phyloP scores from a whole-genome alignment of 805 yeast genomes.

The Kazachstania viticola region DNA sequence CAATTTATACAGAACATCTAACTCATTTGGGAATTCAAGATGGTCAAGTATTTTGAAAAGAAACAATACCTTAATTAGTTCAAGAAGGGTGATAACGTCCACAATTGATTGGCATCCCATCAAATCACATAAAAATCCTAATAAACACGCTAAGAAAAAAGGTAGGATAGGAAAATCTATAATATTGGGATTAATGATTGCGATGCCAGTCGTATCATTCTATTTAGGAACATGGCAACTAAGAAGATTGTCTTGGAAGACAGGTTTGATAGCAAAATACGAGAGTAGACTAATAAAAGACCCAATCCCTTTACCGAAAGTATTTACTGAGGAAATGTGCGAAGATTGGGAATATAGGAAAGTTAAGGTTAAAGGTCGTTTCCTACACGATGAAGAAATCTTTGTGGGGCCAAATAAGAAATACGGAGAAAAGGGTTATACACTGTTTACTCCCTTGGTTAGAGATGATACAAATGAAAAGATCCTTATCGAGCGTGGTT shows the following conservation, averaged over 20 bases:
- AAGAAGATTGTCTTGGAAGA: slow-evolving; percentile 78
- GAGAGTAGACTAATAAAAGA: slow-evolving; percentile 71
- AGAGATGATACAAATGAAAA: slow-evolving; percentile 50
- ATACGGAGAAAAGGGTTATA: slow-evolving; percentile 66
- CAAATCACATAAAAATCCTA: slow-evolving; percentile 32
- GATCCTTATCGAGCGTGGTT: slow-evolving; percentile 79
- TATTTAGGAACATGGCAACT: slow-evolving; percentile 92
- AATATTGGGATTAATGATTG: slow-evolving; percentile 31
- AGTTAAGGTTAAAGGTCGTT: slow-evolving; percentile 66
- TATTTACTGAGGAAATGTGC: slow-evolving; percentile 52
- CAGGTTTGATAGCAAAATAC: slow-evolving; percentile 63
- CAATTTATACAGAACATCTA: too few species aligned
- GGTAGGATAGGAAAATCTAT: slow-evolving; percentile 19
- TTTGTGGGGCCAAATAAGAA: slow-evolving; percentile 82
- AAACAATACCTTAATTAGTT: too few species aligned
- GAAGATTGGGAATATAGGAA: slow-evolving; percentile 72
- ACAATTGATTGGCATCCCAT: slow-evolving; percentile 81
- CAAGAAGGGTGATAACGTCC: slow-evolving; percentile 56
- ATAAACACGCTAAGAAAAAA: slow-evolving; percentile 28
- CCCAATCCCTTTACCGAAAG: slow-evolving; percentile 60
- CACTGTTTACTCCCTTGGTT: slow-evolving; percentile 69
- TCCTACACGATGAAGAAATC: slow-evolving; percentile 76
- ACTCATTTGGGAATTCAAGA: too few species aligned
- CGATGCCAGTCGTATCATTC: slow-evolving; percentile 83
- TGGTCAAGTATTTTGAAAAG: too few species aligned